Evolutionary conservation across 2,329 filamentous ascomycete species (phyloP).

Genomic region (Massarina eburnea): DNA sequence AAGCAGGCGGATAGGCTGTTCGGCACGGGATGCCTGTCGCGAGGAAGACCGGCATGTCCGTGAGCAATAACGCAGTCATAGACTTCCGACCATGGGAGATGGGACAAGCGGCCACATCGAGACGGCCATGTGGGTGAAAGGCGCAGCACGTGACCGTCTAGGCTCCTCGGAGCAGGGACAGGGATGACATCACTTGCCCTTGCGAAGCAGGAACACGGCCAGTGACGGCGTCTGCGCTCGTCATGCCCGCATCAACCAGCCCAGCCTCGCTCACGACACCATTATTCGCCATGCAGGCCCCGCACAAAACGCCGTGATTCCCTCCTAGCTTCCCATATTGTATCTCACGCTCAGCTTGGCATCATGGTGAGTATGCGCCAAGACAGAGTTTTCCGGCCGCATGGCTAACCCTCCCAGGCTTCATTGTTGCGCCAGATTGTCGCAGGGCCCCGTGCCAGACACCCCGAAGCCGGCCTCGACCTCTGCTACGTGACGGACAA

Average conservation of each 20-base stretch:
- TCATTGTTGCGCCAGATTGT: slow-evolving; percentile 83
- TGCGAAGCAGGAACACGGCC: neutral
- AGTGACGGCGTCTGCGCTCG: neutral
- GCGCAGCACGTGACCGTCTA: too few relatives aligned
- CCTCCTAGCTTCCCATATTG: neutral
- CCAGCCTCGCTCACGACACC: neutral
- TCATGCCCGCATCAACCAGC: neutral
- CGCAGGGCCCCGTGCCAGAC: slow-evolving; percentile 78
- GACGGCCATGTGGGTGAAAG: too few relatives aligned
- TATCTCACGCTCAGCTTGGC: neutral
- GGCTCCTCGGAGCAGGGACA: neutral
- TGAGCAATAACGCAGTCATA: too few relatives aligned
- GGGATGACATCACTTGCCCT: slow-evolving; percentile 1
- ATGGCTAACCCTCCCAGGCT: slow-evolving; percentile 20
- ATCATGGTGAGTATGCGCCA: slow-evolving; percentile 2
- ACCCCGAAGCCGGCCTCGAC: slow-evolving; percentile 86
- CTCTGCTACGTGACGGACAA: slow-evolving; percentile 93
- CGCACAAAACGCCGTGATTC: neutral
- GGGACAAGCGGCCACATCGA: too few relatives aligned
- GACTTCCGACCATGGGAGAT: too few relatives aligned
- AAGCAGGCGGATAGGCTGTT: slow-evolving; percentile 4
- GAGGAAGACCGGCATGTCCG: neutral
- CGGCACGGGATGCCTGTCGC: slow-evolving; percentile 5
- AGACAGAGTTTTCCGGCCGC: neutral
- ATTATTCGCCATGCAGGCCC: neutral